Percentiles rank a stretch among this genome's conserved stretches.
Conservation (phyloP, 805 yeast species). For the Ogataea angusta region DNA sequence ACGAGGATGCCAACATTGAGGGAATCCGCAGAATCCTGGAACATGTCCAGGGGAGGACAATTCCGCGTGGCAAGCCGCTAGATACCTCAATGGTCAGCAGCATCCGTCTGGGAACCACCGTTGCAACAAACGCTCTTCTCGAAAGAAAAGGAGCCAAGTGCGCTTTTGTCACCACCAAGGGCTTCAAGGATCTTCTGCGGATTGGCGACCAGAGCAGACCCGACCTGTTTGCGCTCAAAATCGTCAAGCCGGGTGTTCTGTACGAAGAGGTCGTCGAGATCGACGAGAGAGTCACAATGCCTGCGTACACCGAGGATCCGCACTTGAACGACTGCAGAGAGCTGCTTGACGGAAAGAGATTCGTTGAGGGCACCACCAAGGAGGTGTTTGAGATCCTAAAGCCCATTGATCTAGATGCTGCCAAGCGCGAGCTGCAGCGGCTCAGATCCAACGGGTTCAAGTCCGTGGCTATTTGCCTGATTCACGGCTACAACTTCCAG, state of each 20-base stretch:
- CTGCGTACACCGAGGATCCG: slow-evolving; percentile 27
- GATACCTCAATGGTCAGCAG: slow-evolving; percentile 21
- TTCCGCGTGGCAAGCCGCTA: slow-evolving; percentile 20
- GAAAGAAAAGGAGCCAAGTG: slow-evolving; percentile 25
- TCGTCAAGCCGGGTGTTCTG: slow-evolving; percentile 20
- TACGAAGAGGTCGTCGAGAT: slow-evolving; percentile 23
- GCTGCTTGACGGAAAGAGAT: slow-evolving; percentile 23
- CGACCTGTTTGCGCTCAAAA: slow-evolving; percentile 22
- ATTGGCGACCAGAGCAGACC: slow-evolving; percentile 35
- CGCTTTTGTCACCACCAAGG: slow-evolving; percentile 28
- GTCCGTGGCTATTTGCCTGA: slow-evolving; percentile 37
- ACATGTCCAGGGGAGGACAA: slow-evolving; percentile 13
- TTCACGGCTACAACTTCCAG: slow-evolving; percentile 37
- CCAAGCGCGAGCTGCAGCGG: slow-evolving; percentile 21
- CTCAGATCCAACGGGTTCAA: slow-evolving; percentile 28
- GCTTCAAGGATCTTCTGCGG: slow-evolving; percentile 31
- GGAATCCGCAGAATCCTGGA: slow-evolving; percentile 27
- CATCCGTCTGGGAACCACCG: slow-evolving; percentile 29
- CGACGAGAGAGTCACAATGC: slow-evolving; percentile 26
- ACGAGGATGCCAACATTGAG: slow-evolving; percentile 28
- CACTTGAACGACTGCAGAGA: slow-evolving; percentile 10
- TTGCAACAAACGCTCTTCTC: slow-evolving; percentile 27
- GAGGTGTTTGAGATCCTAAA: slow-evolving; percentile 39
- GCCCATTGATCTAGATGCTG: slow-evolving; percentile 30
- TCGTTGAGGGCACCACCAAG: slow-evolving; percentile 37